A percentile compares a stretch with the other conserved stretches of the same genome.
phyloP scores from a whole-genome alignment of 1,139 yeast species.

The Yamadazyma taylorii region DNA sequence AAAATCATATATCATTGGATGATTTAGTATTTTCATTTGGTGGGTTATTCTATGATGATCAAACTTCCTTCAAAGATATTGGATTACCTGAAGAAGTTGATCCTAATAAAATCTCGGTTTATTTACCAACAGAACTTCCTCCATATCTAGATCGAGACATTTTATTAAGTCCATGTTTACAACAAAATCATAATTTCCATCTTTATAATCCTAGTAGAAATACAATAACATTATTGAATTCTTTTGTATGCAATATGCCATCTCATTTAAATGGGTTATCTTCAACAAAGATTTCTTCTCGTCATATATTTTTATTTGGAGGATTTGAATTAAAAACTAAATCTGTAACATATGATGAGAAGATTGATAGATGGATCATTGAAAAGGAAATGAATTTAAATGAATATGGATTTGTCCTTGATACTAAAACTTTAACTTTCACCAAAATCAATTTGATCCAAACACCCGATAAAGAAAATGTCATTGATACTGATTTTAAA shows the following conservation, averaged over 20 bases:
- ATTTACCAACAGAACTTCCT: constrained; percentile 42
- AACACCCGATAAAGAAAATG: constrained; percentile 13
- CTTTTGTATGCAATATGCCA: constrained; percentile 24
- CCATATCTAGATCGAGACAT: constrained; percentile 39
- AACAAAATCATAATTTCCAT: constrained; percentile 27
- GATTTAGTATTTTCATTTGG: constrained; percentile 41
- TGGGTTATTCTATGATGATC: constrained; percentile 28
- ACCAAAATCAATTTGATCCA: constrained; percentile 27
- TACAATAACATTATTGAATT: constrained; percentile 33
- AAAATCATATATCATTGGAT: constrained; percentile 33
- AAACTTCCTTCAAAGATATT: constrained; percentile 24
- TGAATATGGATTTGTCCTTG: constrained; percentile 39
- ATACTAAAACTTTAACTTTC: constrained; percentile 32
- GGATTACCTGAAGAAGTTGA: constrained; percentile 38
- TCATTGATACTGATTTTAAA: constrained; percentile 11
- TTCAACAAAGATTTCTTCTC: constrained; percentile 32
- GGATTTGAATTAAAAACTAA: constrained; percentile 35
- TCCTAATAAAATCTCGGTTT: constrained; percentile 33
- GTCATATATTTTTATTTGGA: constrained; percentile 43
- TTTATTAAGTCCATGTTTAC: constrained; percentile 36
- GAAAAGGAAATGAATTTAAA: constrained; percentile 33
- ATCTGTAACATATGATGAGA: constrained; percentile 23
- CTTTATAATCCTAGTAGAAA: constrained; percentile 34
- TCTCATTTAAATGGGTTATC: constrained; percentile 29
- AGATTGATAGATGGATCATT: constrained; percentile 38